phyloP scores from a whole-genome alignment of 495 filamentous ascomycete genomes.

The Penicillium malachiteum region DNA sequence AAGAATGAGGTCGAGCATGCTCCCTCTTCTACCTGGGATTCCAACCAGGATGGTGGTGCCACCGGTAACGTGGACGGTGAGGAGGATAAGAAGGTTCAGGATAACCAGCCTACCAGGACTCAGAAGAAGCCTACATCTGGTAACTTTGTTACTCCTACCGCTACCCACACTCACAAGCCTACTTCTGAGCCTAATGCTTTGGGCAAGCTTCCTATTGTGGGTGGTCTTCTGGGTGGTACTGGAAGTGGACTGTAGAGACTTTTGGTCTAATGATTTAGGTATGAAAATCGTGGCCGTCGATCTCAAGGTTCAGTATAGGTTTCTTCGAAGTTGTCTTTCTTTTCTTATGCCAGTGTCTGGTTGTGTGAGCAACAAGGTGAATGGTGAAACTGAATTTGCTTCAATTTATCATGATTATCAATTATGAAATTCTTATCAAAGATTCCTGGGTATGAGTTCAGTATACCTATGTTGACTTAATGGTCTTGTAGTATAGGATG shows the following conservation, averaged over 20 bases:
- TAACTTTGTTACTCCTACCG: slow-evolving; percentile 24
- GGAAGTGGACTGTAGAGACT: slow-evolving; percentile 15
- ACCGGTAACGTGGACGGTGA: slow-evolving; percentile 9
- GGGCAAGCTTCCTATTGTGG: slow-evolving; percentile 33
- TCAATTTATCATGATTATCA: too few species aligned
- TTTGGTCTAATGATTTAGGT: neutral
- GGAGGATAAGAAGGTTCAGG: slow-evolving; percentile 6
- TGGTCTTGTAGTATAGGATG: too few species aligned
- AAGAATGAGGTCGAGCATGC: slow-evolving; percentile 9
- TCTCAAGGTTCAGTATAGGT: neutral
- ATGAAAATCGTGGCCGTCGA: neutral
- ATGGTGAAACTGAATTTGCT: too few species aligned
- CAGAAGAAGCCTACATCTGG: slow-evolving; percentile 19
- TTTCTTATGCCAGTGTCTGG: too few species aligned
- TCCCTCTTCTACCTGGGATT: neutral
- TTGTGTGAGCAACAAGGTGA: too few species aligned
- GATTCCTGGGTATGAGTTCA: too few species aligned
- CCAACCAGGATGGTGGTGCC: neutral
- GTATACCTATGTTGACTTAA: too few species aligned
- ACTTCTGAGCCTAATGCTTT: slow-evolving; percentile 26
- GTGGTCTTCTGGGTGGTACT: slow-evolving; percentile 25
- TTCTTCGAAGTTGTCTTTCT: too few species aligned
- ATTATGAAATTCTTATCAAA: too few species aligned
- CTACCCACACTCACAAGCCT: slow-evolving; percentile 20
- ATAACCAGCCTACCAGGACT: slow-evolving; percentile 5